Conservation (phyloP, 106 monocot species). For the Acorus calamus region DNA sequence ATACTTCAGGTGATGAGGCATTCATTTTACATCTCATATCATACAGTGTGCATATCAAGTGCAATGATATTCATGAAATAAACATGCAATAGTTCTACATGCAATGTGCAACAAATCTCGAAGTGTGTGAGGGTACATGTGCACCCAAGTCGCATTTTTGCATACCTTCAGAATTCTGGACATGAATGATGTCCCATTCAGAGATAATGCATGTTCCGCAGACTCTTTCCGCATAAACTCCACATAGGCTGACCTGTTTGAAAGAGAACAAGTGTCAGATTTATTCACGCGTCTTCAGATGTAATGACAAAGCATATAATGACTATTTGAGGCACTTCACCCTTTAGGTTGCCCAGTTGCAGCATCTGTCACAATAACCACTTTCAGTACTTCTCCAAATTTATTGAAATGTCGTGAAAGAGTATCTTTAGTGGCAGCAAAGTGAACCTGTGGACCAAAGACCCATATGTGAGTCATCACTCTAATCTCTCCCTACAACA, state of each 20-base stretch:
- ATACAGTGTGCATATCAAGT: no score
- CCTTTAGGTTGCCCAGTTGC: conserved; percentile 83
- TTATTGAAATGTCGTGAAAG: conserved; percentile 94
- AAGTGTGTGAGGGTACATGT: no score
- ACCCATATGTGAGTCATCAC: background rate
- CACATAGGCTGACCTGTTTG: conserved; percentile 86
- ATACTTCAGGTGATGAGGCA: no score
- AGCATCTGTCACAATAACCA: conserved; percentile 73
- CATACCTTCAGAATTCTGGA: conserved; percentile 86
- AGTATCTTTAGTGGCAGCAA: conserved; percentile 85
- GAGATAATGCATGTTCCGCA: conserved; percentile 72
- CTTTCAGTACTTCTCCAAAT: conserved; percentile 92
- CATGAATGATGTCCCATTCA: conserved; percentile 95
- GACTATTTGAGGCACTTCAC: conserved; percentile 19
- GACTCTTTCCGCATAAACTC: conserved; percentile 95
- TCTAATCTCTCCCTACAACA: background rate
- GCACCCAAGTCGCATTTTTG: background rate
- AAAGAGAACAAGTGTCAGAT: background rate
- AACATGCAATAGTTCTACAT: no score
- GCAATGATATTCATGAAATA: no score
- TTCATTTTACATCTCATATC: no score
- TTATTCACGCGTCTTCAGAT: no score
- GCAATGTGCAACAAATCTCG: no score
- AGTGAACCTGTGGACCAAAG: conserved; percentile 54
- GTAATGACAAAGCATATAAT: no score